phyloP scores from a whole-genome alignment of 1,139 yeast species.

The Pichia sp. region DNA sequence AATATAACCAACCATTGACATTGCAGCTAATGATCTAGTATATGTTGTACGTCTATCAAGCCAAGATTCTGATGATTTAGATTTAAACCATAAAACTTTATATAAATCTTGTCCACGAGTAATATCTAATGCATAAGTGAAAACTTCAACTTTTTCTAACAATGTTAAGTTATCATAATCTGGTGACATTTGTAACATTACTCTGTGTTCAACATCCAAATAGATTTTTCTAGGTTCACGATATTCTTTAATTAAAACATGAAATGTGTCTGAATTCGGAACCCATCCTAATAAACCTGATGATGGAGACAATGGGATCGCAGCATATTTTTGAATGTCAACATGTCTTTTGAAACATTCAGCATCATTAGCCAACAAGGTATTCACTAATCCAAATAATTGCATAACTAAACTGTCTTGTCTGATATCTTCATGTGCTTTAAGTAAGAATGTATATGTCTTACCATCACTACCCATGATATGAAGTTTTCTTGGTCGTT shows the following conservation, averaged over 20 bases:
- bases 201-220: slow-evolving; percentile 87
- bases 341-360: slow-evolving; percentile 95
- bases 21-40: slow-evolving; percentile 91
- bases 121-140: slow-evolving; percentile 91
- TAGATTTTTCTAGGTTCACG: slow-evolving; percentile 87
- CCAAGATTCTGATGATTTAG: slow-evolving; percentile 97
- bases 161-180: slow-evolving; percentile 87
- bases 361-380: slow-evolving; percentile 80
- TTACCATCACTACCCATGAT: slow-evolving; percentile 89
- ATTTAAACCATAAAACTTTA: slow-evolving; percentile 92
- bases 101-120: slow-evolving; percentile 95
- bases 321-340: slow-evolving; percentile 86
- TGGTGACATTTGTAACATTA: slow-evolving; percentile 97
- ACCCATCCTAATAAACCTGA: slow-evolving; percentile 98
- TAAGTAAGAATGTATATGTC: slow-evolving; percentile 70
- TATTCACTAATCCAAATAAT: slow-evolving; percentile 89
- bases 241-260: slow-evolving; percentile 83
- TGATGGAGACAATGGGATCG: slow-evolving; percentile 92
- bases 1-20: slow-evolving; percentile 98
- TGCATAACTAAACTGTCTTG: slow-evolving; percentile 99
- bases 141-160: slow-evolving; percentile 91
- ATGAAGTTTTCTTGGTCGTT: slow-evolving; percentile 81
- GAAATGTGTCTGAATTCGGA: slow-evolving; percentile 94
- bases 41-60: slow-evolving; percentile 93
- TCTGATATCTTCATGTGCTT: slow-evolving; percentile 97